phyloP scores from a whole-genome alignment of 2,329 filamentous ascomycete species.

The Talaromyces sp. region DNA sequence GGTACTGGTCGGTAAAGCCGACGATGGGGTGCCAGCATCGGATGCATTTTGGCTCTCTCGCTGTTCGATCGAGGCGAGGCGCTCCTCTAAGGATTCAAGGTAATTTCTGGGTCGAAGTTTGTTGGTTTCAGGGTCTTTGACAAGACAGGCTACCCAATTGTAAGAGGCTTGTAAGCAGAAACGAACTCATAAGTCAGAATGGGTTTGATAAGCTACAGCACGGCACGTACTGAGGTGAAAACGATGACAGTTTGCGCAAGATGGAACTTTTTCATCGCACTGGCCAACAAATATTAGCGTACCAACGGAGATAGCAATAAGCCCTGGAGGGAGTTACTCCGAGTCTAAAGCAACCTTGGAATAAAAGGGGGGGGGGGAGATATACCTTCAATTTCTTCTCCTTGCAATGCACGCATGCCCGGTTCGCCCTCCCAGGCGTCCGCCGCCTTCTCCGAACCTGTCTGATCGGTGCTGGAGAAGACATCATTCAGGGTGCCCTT shows the following conservation, averaged over 20 bases:
- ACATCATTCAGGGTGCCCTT: too few species aligned
- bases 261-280: background rate
- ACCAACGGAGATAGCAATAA: background rate
- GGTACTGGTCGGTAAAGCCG: too few species aligned
- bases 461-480: too few species aligned
- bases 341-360: background rate
- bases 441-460: too few species aligned
- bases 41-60: constrained; percentile 3
- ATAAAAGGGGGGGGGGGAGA: too few species aligned
- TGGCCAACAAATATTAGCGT: background rate
- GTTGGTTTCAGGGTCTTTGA: constrained; percentile 27
- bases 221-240: background rate
- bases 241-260: background rate
- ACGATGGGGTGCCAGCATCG: constrained; percentile 10
- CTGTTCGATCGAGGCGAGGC: constrained; percentile 12
- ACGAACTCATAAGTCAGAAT: too few species aligned
- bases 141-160: background rate
- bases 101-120: constrained; percentile 35
- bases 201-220: background rate
- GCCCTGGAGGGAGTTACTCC: too few species aligned
- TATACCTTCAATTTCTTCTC: background rate
- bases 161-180: background rate
- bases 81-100: constrained; percentile 30
- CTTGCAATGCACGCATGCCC: background rate
- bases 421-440: too few species aligned